These are phyloP conservation scores for Entonaema liquescens DNA, from an alignment of 495 filamentous ascomycete genomes.

Conservation along the genomic window DNA sequence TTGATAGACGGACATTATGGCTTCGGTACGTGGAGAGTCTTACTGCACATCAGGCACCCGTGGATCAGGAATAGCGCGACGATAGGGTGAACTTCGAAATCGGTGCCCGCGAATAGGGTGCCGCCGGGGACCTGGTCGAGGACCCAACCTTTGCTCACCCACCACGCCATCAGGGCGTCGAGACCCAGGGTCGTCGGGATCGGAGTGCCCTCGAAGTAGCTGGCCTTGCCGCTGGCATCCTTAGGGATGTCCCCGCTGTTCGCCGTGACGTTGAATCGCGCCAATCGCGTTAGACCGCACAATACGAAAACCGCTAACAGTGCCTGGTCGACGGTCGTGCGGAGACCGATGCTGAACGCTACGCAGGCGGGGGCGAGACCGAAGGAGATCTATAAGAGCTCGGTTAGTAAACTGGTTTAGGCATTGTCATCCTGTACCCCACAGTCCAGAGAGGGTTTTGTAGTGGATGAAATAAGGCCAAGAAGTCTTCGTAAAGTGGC, in stretches of 20 bases:
- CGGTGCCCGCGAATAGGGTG: constrained; percentile 66
- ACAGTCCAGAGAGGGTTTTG: not conserved
- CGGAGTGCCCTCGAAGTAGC: constrained; percentile 96
- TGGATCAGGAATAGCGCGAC: constrained; percentile 81
- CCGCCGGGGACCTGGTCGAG: constrained; percentile 79
- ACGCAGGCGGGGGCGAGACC: constrained; percentile 86
- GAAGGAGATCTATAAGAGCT: constrained; percentile 80
- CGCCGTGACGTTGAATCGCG: constrained; percentile 97
- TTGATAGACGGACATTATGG: constrained; percentile 57
- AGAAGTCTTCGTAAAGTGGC: not conserved
- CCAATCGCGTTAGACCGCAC: constrained; percentile 91
- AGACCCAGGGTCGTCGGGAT: constrained; percentile 89
- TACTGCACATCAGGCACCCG: constrained; percentile 93
- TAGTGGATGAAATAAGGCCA: not conserved
- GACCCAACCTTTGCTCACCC: constrained; percentile 82
- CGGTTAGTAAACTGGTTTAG: not conserved
- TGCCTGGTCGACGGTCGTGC: constrained; percentile 85
- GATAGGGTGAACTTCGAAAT: constrained; percentile 87
- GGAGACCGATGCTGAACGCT: constrained; percentile 89
- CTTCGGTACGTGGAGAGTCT: constrained; percentile 96
- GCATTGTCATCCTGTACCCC: not conserved
- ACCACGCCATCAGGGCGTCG: constrained; percentile 86
- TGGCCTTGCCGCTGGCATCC: constrained; percentile 86
- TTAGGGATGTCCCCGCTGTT: constrained; percentile 75
- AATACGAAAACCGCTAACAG: constrained; percentile 91